phyloP scores from a whole-genome alignment of 139 green algal genomes.

The Dunaliella primolecta region DNA sequence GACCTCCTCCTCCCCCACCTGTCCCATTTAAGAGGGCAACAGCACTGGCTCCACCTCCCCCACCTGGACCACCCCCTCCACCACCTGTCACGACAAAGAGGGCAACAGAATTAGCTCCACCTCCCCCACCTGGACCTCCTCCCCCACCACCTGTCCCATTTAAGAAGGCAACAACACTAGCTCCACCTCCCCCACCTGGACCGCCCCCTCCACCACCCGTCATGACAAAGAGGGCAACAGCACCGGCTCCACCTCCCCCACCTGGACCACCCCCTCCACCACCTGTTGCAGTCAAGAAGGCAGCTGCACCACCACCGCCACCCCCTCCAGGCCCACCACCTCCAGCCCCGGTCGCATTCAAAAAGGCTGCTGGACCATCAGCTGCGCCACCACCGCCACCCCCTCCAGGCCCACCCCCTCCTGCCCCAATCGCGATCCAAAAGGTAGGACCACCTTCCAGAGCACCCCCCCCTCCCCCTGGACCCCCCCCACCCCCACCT shows the following conservation, averaged over 20 bases:
- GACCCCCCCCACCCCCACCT: too few species aligned
- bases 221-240: neutral
- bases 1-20: too few species aligned
- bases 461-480: too few species aligned
- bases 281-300: neutral
- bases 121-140: neutral
- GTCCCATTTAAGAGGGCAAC: neutral
- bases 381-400: neutral
- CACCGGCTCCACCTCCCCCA: slow-evolving; percentile 12
- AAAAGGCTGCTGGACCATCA: neutral
- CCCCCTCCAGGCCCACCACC: neutral
- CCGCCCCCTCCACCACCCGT: slow-evolving; percentile 13
- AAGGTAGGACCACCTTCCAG: too few species aligned
- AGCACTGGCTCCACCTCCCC: neutral
- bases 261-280: neutral
- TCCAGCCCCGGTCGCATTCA: neutral
- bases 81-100: neutral
- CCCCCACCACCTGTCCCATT: neutral
- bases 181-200: slow-evolving; percentile 6
- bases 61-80: neutral
- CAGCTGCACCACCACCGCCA: neutral
- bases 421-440: neutral
- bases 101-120: neutral
- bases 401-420: neutral
- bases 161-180: neutral